Evolutionary conservation across 2,329 filamentous ascomycete genomes (phyloP), one percentile per base, ranked within the genome.

Genomic region (Alternaria rosae): DNA sequence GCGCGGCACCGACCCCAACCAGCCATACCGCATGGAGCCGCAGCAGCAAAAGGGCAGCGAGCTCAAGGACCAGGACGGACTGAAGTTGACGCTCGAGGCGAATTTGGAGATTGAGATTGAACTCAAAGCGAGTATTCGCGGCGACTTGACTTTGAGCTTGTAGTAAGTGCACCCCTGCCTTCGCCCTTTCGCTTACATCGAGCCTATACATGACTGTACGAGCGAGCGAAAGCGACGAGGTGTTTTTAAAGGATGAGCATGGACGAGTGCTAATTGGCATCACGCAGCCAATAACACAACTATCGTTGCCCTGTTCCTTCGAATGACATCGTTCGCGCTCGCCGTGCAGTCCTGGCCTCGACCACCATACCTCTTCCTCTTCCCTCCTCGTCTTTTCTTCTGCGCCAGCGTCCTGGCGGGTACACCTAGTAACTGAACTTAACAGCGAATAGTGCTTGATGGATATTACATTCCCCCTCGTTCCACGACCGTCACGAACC

Each of bases 51-150:
- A 72, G 73, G 58, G 68, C 41, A 82, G 79, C 55, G 69, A 71
- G 8, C 67, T 84, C 55, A 82, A 84, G 51, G 84, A 87, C 52
- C 81, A 86, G 62, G 89, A 93, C 72, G 90, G 91, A 41, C 79
- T 93, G 75, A 89, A 89, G 77, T 79, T 94, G 75, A 86, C 89
- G 38, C 82, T 95, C 21, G 92, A 94, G 75, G 82, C 93, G 57
- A 93, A 94, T 79, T 83, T 95, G 59, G 92, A 95, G 69, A 86
- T 95, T 52, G 92, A 95, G 79, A 92, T 95, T 64, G 90, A 93
- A 72, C 85, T 95, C 64, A 95, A 95, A 84, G 92, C 92, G 20
- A 90, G 90, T 79, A 93, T 95, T 68, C 89, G 93, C 72, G 93
- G 93, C 74, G 93, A 96, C 81, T 81, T 96, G 67, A 93, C 92